These are phyloP conservation scores for Hibiscus tridactylites DNA, from an alignment of 345 rosid genomes.

Conservation along the genomic window DNA sequence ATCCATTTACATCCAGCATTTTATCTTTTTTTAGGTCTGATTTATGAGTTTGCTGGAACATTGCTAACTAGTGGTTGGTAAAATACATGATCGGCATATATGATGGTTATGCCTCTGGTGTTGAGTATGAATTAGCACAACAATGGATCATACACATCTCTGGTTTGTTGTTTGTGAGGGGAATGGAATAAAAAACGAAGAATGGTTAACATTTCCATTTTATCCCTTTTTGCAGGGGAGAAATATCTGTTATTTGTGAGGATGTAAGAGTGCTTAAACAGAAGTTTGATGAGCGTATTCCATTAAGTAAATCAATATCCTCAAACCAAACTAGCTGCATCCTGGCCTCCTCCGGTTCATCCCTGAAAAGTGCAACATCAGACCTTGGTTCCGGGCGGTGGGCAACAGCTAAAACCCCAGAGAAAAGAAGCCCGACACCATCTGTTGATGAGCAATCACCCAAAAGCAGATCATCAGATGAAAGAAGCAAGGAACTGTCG, in stretches of 20 bases:
- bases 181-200: not conserved
- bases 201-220: not conserved
- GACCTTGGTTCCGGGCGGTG: slow-evolving; percentile 7
- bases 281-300: slow-evolving; percentile 55
- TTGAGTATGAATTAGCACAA: not conserved
- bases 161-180: not conserved
- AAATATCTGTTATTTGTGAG: slow-evolving; percentile 75
- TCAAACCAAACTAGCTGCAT: slow-evolving; percentile 76
- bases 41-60: not conserved
- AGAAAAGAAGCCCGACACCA: slow-evolving; percentile 27
- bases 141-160: not conserved
- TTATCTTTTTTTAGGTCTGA: not conserved
- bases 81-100: not conserved
- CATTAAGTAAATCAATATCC: slow-evolving; percentile 56
- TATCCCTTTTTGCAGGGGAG: slow-evolving; percentile 49
- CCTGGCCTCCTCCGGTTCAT: slow-evolving; percentile 57
- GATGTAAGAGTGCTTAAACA: slow-evolving; percentile 69
- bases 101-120: not conserved
- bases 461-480: slow-evolving; percentile 9
- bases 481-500: slow-evolving; percentile 20
- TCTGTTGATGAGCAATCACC: slow-evolving; percentile 19
- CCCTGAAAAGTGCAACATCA: slow-evolving; percentile 30
- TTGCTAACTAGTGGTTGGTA: slow-evolving; percentile 21
- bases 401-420: slow-evolving; percentile 16
- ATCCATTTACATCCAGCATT: not conserved